Evolutionary conservation across 352 stramenopile genomes (phyloP).

Genomic region (Phytophthora syringae): DNA sequence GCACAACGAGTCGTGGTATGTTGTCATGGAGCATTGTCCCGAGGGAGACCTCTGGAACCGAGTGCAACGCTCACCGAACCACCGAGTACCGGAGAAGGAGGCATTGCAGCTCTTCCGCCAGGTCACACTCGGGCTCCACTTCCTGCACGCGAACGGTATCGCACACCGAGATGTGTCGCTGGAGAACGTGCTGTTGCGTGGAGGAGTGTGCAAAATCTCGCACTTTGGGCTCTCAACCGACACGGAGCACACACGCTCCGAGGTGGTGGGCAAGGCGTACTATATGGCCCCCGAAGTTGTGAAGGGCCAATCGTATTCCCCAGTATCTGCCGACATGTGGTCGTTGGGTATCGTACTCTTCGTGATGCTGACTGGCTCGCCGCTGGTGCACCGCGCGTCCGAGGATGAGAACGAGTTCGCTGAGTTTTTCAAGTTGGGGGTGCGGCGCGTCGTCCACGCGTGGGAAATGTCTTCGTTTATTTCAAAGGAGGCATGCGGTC

Average conservation of each 20-base stretch:
- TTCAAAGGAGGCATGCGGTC: conserved; percentile 22
- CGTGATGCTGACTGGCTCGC: conserved; percentile 66
- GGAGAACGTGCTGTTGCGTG: conserved; percentile 54
- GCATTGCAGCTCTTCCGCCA: conserved; percentile 39
- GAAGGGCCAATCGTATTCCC: conserved; percentile 45
- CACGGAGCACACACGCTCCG: conserved; percentile 19
- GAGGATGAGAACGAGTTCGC: conserved; percentile 40
- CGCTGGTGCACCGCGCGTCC: conserved; percentile 40
- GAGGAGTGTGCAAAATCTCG: conserved; percentile 45
- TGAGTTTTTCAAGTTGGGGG: conserved; percentile 41
- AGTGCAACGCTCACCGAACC: conserved; percentile 28
- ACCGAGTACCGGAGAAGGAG: conserved; percentile 26
- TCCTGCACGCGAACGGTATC: conserved; percentile 47
- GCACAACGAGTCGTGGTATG: conserved; percentile 46
- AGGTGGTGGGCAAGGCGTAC: conserved; percentile 48
- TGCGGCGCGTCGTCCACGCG: conserved; percentile 50
- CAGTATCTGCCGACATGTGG: conserved; percentile 63
- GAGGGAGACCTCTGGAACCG: conserved; percentile 48
- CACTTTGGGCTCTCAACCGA: conserved; percentile 64
- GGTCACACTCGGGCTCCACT: conserved; percentile 41
- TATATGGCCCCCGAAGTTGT: too few species aligned
- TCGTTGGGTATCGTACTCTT: conserved; percentile 69
- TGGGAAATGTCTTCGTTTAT: conserved; percentile 50
- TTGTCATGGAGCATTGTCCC: conserved; percentile 61
- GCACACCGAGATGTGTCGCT: conserved; percentile 63